Evolutionary conservation across 225 moss, liverwort and hornwort species (phyloP).

Genomic region (Marchantia polymorpha): DNA sequence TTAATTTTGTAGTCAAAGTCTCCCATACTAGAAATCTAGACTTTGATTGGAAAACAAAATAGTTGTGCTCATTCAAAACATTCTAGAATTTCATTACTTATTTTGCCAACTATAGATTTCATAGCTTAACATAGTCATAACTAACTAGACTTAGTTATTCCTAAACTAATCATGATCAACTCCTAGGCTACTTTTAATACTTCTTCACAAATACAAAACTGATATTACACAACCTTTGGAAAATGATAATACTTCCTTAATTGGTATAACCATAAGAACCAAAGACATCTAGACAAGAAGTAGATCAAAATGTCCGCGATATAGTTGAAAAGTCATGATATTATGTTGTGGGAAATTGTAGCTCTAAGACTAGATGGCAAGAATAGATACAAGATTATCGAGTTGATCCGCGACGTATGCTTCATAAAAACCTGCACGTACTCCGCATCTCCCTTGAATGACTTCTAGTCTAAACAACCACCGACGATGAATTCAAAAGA

Average conservation of each 20-base stretch:
- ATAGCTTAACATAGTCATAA: too few species aligned
- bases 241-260: constrained; percentile 47
- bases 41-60: too few species aligned
- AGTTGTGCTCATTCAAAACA: too few species aligned
- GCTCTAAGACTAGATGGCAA: constrained; percentile 36
- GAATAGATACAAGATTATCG: constrained; percentile 39
- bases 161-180: too few species aligned
- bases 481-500: constrained; percentile 25
- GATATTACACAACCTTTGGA: constrained; percentile 56
- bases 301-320: constrained; percentile 53
- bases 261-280: constrained; percentile 58
- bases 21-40: too few species aligned
- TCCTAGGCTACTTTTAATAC: too few species aligned
- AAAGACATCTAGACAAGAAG: constrained; percentile 53
- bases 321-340: constrained; percentile 60
- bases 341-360: constrained; percentile 42
- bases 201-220: too few species aligned
- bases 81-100: too few species aligned
- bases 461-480: constrained; percentile 25
- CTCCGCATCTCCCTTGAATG: constrained; percentile 36
- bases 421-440: constrained; percentile 49
- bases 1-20: too few species aligned
- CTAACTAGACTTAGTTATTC: too few species aligned
- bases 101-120: too few species aligned
- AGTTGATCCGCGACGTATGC: constrained; percentile 54